Conservation (phyloP, 176 grass and related monocot genomes). For the Ampelocalamus luodianensis region DNA sequence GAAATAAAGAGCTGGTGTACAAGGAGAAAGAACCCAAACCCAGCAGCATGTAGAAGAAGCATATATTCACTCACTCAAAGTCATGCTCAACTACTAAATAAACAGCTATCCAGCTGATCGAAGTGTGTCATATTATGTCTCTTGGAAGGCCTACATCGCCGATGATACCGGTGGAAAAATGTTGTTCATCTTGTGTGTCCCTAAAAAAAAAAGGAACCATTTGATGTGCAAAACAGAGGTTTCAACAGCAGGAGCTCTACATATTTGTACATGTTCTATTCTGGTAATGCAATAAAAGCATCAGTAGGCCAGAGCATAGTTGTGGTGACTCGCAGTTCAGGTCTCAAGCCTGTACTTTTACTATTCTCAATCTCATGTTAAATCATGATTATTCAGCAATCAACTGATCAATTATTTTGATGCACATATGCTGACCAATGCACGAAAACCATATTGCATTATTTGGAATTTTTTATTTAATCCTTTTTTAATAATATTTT, state of each 20-base stretch:
- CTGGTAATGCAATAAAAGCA: background rate
- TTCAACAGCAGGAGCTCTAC: background rate
- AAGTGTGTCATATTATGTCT: background rate
- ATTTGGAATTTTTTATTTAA: no score
- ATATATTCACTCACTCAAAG: no score
- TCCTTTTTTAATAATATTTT: no score
- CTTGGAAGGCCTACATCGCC: background rate
- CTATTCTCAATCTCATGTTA: background rate
- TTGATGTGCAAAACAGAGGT: background rate
- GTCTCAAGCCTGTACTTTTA: background rate
- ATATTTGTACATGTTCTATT: background rate
- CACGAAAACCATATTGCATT: no score
- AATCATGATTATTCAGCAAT: background rate
- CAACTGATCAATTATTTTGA: no score
- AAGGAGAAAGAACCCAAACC: conserved; percentile 40
- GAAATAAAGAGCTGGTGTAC: conserved; percentile 56
- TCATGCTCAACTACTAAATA: conserved; percentile 16
- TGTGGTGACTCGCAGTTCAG: background rate
- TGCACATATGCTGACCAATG: no score
- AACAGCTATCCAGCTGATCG: background rate
- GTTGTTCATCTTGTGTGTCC: background rate
- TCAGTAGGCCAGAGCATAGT: no score
- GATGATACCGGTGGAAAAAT: background rate
- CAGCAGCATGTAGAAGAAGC: conserved; percentile 42
- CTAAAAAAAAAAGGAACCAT: no score